phyloP scores from a whole-genome alignment of 148 eudicot genomes.

The Vaccinium macrocarpon region DNA sequence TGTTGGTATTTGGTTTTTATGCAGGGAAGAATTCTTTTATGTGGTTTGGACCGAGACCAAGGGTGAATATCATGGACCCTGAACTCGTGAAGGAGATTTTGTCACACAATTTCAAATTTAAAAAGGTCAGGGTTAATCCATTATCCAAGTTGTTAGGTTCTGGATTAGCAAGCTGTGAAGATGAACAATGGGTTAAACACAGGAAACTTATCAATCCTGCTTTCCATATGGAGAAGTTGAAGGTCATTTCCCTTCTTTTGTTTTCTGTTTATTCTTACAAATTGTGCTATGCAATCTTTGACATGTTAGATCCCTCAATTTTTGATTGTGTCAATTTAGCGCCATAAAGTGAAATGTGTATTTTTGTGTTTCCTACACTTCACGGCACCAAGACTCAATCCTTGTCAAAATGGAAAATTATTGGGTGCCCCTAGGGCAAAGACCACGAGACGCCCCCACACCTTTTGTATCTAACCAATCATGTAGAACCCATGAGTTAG shows the following conservation, averaged over 20 bases:
- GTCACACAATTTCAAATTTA: constrained; percentile 3
- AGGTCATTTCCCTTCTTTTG: constrained; percentile 15
- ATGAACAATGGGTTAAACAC: constrained; percentile 29
- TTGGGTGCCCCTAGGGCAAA: too few relatives aligned
- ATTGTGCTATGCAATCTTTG: not conserved
- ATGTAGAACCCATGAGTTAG: too few relatives aligned
- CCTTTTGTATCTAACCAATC: too few relatives aligned
- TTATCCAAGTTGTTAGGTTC: not conserved
- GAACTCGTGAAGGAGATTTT: constrained; percentile 21
- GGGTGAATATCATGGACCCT: constrained; percentile 19
- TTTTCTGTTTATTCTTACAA: not conserved
- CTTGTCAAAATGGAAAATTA: too few relatives aligned
- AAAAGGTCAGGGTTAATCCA: constrained; percentile 20
- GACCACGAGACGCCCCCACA: too few relatives aligned
- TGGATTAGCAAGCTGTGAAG: constrained; percentile 23
- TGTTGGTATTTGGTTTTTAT: not conserved
- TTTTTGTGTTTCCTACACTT: too few relatives aligned
- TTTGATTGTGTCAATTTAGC: not conserved
- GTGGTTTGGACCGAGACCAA: constrained; percentile 30
- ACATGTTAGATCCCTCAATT: not conserved
- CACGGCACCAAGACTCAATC: too few relatives aligned
- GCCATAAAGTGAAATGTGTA: not conserved
- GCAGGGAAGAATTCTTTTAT: constrained; percentile 20
- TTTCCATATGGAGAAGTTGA: constrained; percentile 29
- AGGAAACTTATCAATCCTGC: constrained; percentile 32